Evolutionary conservation across 192 early-diverging fungal species (phyloP).

Genomic region (Oehlia diaphana): DNA sequence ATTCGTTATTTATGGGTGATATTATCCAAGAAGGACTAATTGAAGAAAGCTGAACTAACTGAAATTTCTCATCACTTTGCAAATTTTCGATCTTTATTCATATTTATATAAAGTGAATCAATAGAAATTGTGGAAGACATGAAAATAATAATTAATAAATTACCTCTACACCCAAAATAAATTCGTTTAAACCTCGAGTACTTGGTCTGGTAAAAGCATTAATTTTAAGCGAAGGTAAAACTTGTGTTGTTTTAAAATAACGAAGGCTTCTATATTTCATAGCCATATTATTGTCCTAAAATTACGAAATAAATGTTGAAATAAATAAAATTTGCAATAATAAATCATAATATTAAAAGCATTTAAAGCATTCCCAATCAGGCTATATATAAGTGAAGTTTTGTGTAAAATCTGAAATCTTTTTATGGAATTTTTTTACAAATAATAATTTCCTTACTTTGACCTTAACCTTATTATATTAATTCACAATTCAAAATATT

Average conservation of each 20-base stretch:
- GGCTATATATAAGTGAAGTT: too few species aligned
- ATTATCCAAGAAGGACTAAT: slow-evolving; percentile 74
- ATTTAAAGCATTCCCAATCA: too few species aligned
- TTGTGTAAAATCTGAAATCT: too few species aligned
- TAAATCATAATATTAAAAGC: too few species aligned
- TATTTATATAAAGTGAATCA: slow-evolving; percentile 39
- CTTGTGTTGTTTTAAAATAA: slow-evolving; percentile 59
- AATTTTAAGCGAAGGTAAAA: slow-evolving; percentile 86
- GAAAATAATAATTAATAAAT: background rate
- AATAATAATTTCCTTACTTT: background rate
- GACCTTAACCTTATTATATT: too few species aligned
- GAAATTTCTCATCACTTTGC: slow-evolving; percentile 57
- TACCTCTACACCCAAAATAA: slow-evolving; percentile 91
- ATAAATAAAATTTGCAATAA: too few species aligned
- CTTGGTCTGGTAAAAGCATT: slow-evolving; percentile 93
- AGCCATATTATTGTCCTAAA: slow-evolving; percentile 52
- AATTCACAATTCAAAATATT: background rate
- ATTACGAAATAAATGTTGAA: background rate
- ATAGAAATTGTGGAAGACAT: slow-evolving; percentile 27
- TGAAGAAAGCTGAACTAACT: slow-evolving; percentile 68
- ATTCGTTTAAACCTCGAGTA: slow-evolving; percentile 72
- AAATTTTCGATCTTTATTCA: slow-evolving; percentile 73
- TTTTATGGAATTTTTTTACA: background rate
- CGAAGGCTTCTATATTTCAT: slow-evolving; percentile 68
- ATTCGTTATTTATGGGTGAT: slow-evolving; percentile 48